Conservation (phyloP, 495 filamentous ascomycete genomes). For the Parathielavia hyrcaniae region DNA sequence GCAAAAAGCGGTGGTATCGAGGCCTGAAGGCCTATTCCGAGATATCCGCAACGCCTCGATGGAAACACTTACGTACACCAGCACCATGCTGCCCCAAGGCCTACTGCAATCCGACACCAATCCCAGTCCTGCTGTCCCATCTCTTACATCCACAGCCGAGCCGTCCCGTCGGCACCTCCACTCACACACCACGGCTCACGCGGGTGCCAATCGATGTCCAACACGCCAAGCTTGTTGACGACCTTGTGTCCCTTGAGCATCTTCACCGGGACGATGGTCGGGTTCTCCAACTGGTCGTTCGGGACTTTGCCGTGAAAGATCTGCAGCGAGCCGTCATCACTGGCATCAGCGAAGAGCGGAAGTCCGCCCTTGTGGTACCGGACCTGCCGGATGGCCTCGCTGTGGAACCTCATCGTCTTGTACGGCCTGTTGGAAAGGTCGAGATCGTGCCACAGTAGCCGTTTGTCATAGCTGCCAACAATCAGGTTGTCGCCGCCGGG, state of each 20-base stretch:
- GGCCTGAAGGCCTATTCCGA: neutral
- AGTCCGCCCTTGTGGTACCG: constrained; percentile 75
- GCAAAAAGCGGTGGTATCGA: constrained; percentile 6
- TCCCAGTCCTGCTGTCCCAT: neutral
- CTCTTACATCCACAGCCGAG: constrained; percentile 43
- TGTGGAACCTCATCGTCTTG: constrained; percentile 91
- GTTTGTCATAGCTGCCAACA: constrained; percentile 86
- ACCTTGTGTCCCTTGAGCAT: constrained; percentile 85
- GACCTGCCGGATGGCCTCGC: constrained; percentile 81
- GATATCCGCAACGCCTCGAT: neutral
- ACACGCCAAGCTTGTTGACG: constrained; percentile 70
- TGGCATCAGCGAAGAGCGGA: constrained; percentile 86
- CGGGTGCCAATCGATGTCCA: constrained; percentile 94
- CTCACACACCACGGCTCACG: constrained; percentile 87
- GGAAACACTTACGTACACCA: constrained; percentile 14
- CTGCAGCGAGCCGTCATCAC: constrained; percentile 88
- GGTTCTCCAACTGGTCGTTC: constrained; percentile 88
- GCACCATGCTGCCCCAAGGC: constrained; percentile 6
- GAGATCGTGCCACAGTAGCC: constrained; percentile 93
- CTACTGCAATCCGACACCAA: neutral
- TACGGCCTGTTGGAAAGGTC: constrained; percentile 86
- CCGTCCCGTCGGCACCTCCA: constrained; percentile 87
- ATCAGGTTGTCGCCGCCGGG: constrained; percentile 90
- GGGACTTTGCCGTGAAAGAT: constrained; percentile 96
- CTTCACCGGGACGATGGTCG: constrained; percentile 92